Evolutionary conservation across 2,329 filamentous ascomycete genomes (phyloP).

Genomic region (Chaetomiaceae sp.): DNA sequence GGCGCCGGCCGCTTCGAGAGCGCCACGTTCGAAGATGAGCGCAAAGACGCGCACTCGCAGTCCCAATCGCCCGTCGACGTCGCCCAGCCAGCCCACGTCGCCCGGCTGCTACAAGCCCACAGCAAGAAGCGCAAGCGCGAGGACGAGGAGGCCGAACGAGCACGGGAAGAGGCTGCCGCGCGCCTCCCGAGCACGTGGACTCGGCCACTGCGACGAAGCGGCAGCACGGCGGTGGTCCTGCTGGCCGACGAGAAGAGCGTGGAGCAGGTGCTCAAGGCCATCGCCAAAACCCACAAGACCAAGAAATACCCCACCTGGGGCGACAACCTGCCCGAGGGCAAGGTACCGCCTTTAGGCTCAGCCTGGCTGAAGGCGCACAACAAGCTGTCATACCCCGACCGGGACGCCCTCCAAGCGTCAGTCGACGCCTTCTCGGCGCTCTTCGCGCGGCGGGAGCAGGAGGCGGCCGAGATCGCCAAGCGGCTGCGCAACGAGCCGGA

Average conservation of each 20-base stretch:
- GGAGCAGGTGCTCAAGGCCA: slow-evolving; percentile 71
- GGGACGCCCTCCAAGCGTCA: slow-evolving; percentile 60
- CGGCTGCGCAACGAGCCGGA: slow-evolving; percentile 74
- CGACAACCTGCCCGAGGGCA: slow-evolving; percentile 53
- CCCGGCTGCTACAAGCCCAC: slow-evolving; percentile 35
- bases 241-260: slow-evolving; percentile 81
- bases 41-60: slow-evolving; percentile 33
- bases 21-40: slow-evolving; percentile 67
- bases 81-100: slow-evolving; percentile 43
- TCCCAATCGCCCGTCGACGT: slow-evolving; percentile 28
- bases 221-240: slow-evolving; percentile 73
- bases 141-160: slow-evolving; percentile 58
- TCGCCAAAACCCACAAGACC: slow-evolving; percentile 56
- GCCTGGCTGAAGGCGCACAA: slow-evolving; percentile 62
- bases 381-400: slow-evolving; percentile 65
- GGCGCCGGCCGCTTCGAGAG: slow-evolving; percentile 74
- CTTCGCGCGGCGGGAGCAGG: slow-evolving; percentile 70
- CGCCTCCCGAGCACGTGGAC: slow-evolving; percentile 70
- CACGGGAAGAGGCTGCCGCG: slow-evolving; percentile 54
- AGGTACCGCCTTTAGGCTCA: slow-evolving; percentile 54
- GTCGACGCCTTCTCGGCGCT: slow-evolving; percentile 83
- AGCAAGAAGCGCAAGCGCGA: slow-evolving; percentile 52
- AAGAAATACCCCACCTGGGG: slow-evolving; percentile 66
- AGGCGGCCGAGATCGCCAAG: slow-evolving; percentile 57
- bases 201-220: slow-evolving; percentile 64